Evolutionary conservation across 345 rosid species (phyloP), one percentile per base, ranked within the genome.

Genomic region (Cardamine chenopodiifolia): DNA sequence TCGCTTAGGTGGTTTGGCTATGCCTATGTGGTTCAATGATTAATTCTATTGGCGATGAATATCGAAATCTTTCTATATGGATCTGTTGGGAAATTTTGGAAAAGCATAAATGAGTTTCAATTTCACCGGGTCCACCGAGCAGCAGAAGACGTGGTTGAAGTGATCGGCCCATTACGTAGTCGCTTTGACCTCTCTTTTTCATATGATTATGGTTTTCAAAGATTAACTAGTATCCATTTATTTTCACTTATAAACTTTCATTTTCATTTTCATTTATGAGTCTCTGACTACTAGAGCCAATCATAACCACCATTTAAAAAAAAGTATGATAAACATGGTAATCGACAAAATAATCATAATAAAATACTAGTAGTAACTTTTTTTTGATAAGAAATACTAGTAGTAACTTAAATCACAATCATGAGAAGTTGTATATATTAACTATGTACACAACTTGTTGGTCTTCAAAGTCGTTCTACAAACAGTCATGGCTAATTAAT

Each of bases 381-480:
- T n/a, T n/a, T n/a, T n/a, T n/a, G n/a, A 25, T 25, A 25, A 25
- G 26, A 34, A 47, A 58, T 65, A 23, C 10, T 65, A 14, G 44
- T 23, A 25, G 44, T 23, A 9, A 70, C 29, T 44, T 69, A 39
- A 10, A 7, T 48, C 23, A 54, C 65, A 40, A 45, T 34, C 48
- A 56, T 23, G 39, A 65, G 58, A 32, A 50, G 49, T 66, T 58
- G 58, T 15, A 68, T 34, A 5, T 35, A 66, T 20, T 58, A 37
- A 35, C 28, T 34, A 22, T 31, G n/a, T 32, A 54, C 55, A 53
- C 57, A 69, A 53, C 65, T 69, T 69, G 56, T 68, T 68, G 69
- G 70, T 69, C 42, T 70, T n/a, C 23, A 23, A 53, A 53, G 74
- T 76, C 64, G 23, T 61, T 53, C 42, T 31, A 34, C 63, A 42